Conservation (phyloP, 441 rosid genomes). For the Populus hybrid region DNA sequence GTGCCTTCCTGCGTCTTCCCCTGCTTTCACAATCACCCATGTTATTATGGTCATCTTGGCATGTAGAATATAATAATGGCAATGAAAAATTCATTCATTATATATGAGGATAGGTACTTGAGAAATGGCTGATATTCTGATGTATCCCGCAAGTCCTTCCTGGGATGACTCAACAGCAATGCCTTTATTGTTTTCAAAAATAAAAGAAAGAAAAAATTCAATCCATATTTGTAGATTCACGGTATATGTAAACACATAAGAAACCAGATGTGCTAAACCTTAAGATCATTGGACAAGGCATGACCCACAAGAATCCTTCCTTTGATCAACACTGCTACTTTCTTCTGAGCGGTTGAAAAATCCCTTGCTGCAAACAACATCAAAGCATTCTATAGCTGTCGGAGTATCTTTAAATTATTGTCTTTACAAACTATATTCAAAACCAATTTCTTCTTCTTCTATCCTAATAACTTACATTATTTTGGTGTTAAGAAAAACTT, state of each 20-base stretch:
- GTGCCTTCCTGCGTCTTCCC: constrained; percentile 60
- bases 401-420: not conserved
- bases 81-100: constrained; percentile 4
- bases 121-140: constrained; percentile 76
- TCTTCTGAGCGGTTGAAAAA: constrained; percentile 66
- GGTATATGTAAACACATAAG: not conserved
- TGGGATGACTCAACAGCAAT: constrained; percentile 77
- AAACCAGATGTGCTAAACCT: constrained; percentile 45
- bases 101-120: constrained; percentile 42
- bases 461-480: not conserved
- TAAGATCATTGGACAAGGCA: constrained; percentile 91
- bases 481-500: not conserved
- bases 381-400: not conserved
- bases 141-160: constrained; percentile 73
- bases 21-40: constrained; percentile 35
- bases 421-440: not conserved
- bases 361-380: constrained; percentile 63
- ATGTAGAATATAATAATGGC: constrained; percentile 1
- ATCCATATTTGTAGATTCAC: not conserved
- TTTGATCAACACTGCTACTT: constrained; percentile 76
- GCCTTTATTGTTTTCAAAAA: constrained; percentile 37
- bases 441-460: not conserved
- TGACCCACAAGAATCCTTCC: constrained; percentile 90
- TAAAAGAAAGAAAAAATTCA: not conserved
- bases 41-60: constrained; percentile 5